Percentiles rank a stretch among this genome's conserved stretches.
Evolutionary conservation across 192 early-diverging fungal species (phyloP).

Genomic region (Rhizophagus sp.): DNA sequence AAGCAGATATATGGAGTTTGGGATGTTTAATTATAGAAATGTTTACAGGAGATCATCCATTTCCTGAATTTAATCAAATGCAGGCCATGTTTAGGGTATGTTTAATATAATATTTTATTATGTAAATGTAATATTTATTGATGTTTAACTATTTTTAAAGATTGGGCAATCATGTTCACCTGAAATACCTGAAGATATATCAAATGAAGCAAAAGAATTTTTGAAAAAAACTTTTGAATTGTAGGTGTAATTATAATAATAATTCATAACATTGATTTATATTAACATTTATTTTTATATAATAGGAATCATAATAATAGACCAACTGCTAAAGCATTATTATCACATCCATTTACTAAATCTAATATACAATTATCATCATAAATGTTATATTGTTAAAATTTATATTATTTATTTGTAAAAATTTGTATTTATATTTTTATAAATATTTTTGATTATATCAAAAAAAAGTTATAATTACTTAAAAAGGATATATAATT

Average conservation of each 20-base stretch:
- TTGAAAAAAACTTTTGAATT: conserved; percentile 72
- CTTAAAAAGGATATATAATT: too few relatives aligned
- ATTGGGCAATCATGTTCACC: conserved; percentile 78
- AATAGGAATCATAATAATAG: conserved; percentile 21
- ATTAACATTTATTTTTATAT: background rate
- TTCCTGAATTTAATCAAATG: conserved; percentile 76
- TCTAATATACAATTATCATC: background rate
- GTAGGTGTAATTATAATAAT: conserved; percentile 45
- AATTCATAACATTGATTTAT: too few relatives aligned
- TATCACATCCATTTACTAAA: conserved; percentile 22
- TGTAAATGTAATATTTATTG: conserved; percentile 32
- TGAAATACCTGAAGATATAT: conserved; percentile 75
- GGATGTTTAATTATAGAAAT: conserved; percentile 97
- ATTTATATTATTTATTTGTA: too few relatives aligned
- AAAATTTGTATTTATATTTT: too few relatives aligned
- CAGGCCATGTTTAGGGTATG: conserved; percentile 77
- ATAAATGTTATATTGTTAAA: too few relatives aligned
- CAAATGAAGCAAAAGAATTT: conserved; percentile 72
- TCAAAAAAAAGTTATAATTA: too few relatives aligned
- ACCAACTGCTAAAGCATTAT: conserved; percentile 16
- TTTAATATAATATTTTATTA: conserved; percentile 27
- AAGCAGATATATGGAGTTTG: conserved; percentile 93
- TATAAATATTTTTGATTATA: too few relatives aligned
- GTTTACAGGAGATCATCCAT: conserved; percentile 96
- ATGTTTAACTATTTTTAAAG: conserved; percentile 59